Evolutionary conservation across 768 basidiomycete species (phyloP), one percentile per base, ranked within the genome.

Genomic region (Neoboletus brunneissimus): DNA sequence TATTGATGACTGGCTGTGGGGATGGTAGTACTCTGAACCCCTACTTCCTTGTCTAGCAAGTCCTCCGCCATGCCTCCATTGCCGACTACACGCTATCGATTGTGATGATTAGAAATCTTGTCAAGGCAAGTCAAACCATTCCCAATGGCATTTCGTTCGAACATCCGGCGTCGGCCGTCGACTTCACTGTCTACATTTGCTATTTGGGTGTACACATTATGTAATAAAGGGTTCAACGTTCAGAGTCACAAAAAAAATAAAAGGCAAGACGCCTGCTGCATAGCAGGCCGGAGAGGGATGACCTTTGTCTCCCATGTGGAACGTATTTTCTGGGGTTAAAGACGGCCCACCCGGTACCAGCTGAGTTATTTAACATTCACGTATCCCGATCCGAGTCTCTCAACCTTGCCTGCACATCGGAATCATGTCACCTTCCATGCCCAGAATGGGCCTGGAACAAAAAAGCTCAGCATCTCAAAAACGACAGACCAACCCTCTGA

Each of bases 351-450:
- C 22, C 11, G 3, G 44, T 45, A 6, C 44, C 18, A 27, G 5
- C 27, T 27, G 9, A 15, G 20, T 42, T 15, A 31, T 31, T 31
- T 2, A 18, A 20, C 45, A 22, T 23, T 32, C 34, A 18, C n/a
- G 20, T 9, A 13, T 27, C 42, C 34, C 16, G 22, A 23, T 25
- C 48, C 8, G 5, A 25, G 8, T 45, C 51, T 11, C 18, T 13
- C 40, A 9, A 27, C 9, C 16, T 23, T 40, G 20, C 31, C 27
- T 35, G 18, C 18, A 35, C 11, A 43, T 43, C 29, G 5, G 38
- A 34, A 40, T 72, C 55, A 76, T 8, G 63, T 66, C 0, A 77
- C 77, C 54, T 75, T 79, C 76, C 76, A 77, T 16, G 70, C 66
- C 76, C 76, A 77, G 56, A 73, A 75, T 0, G 76, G 77, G n/a